Evolutionary conservation across 2,329 filamentous ascomycete species (phyloP).

Genomic region (Colletotrichum sp.): DNA sequence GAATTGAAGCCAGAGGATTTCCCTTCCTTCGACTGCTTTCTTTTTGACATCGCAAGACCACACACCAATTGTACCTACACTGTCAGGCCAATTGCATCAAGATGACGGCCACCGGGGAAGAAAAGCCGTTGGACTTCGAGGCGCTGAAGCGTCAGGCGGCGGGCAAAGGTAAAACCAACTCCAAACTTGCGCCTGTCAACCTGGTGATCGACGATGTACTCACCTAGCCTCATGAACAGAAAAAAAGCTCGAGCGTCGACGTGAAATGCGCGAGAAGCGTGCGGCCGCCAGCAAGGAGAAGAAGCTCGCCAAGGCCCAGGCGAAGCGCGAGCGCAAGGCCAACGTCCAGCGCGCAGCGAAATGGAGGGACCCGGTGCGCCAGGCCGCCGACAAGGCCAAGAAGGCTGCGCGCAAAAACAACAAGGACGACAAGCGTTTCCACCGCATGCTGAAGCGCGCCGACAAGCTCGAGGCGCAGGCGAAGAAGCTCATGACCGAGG

Average conservation of each 20-base stretch:
- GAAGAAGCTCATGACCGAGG: slow-evolving; percentile 43
- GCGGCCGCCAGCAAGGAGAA: slow-evolving; percentile 40
- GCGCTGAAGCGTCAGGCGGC: slow-evolving; percentile 13
- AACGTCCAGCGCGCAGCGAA: slow-evolving; percentile 36
- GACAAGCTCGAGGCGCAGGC: slow-evolving; percentile 46
- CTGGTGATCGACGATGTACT: background rate
- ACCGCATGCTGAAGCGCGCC: slow-evolving; percentile 41
- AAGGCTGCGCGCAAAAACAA: slow-evolving; percentile 27
- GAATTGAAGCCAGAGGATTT: background rate
- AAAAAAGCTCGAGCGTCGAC: slow-evolving; percentile 29
- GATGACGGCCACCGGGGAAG: background rate
- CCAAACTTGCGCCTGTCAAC: background rate
- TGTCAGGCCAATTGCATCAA: background rate
- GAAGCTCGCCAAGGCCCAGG: slow-evolving; percentile 38
- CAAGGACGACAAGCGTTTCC: slow-evolving; percentile 43
- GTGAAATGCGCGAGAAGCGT: slow-evolving; percentile 29
- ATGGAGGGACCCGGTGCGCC: slow-evolving; percentile 34
- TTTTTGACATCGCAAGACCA: background rate
- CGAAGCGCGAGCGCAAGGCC: slow-evolving; percentile 41
- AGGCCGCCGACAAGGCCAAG: slow-evolving; percentile 35
- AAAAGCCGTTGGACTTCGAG: slow-evolving; percentile 11
- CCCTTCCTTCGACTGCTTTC: background rate
- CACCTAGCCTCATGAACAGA: slow-evolving; percentile 25
- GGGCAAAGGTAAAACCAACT: background rate
- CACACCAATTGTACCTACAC: background rate